Base-by-base conservation (phyloP, 352 stramenopile genomes). In the Pythium vanterpoolii region DNA sequence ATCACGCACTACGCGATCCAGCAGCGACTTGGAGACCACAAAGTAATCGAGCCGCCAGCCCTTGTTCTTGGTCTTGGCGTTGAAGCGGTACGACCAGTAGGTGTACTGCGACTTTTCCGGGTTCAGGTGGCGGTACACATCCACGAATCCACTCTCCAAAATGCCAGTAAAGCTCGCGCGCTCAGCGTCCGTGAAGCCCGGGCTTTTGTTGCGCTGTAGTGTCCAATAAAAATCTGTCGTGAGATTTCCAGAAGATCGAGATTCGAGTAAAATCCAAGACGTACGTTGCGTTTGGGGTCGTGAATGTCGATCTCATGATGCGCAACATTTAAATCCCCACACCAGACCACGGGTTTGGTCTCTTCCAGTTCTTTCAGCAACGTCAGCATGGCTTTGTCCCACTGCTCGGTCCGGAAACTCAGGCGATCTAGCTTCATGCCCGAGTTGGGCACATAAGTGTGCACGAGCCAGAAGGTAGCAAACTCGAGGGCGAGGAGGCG, bases 271-370 rank as follows among this genome's bases (percentile, higher is more conserved):
- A 21, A 40, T 11, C 45, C 7, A 16, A 13, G 8, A 69, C 70
- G 36, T 67, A 86, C 76, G 61, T 95, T 95, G 40, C 71, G 68
- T 61, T 92, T 91, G 36, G 85, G 85, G 70, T 95, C 81, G 60
- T 95, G 85, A 53, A 95, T 95, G 64, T 95, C 85, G 45, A 95
- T 93, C 54, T 95, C 85, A 68, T 95, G 62, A 72, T 95, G 78
- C 27, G 85, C 85, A 50, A 95, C 85, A 62, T 95, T 95, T 47
- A 95, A 56, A 55, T 95, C 85, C 21, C 85, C 85, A 55, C 85
- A 93, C 83, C 81, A 93, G n/a, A 95, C 64, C 49, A 93, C 83
- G 18, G 79, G 78, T 56, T 95, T 95, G 48, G 63, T 71, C 57
- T 83, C 68, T 61, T 90, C 80, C 38, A 95, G 81, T 33, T 83